Base-by-base conservation (phyloP, 164 flowering plant genomes). In the Kingdonia uniflora region DNA sequence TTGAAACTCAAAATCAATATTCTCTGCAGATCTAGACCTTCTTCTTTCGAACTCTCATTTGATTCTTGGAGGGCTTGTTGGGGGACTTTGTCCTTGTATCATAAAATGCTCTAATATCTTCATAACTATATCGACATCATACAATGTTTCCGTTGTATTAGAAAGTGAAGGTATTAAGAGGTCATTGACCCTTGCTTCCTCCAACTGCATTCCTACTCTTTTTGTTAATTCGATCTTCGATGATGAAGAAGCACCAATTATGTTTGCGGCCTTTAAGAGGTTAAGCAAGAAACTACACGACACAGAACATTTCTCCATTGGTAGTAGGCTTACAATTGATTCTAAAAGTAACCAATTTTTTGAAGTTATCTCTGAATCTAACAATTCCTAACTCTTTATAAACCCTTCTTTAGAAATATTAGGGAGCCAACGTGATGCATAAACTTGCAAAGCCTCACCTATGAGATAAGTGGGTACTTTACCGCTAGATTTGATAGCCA, bases 71-170 rank as follows among this genome's bases (percentile, higher is more conserved):
- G 95, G 95, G 58, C 84, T 85, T 6, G 80, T 83, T 5, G 88
- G 88, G 2, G 96, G 99, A 60, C 92, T 94, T 71, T 78, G 89
- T 46, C 89, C 87, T 54, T 81, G 87, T 58, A 71, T 51, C 86
- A 74, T 70, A 76, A 89, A 86, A 67, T 84, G 84, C 71, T 84
- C 95, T 73, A 92, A 55, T 58, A 94, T 82, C 19, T 57, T 69
- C 70, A 75, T 57, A 1, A 87, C 89, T 40, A 87, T 66, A 37
- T 89, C 96, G 0, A 87, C 80, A 65, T 94, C 97, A 52, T 85
- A 86, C 1, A 71, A 19, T 6, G 68, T 74, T 16, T 73, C 84
- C 21, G 46, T 64, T 16, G 74, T 14, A 43, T 61, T 43, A 11
- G 80, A 68, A 3, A 70, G 23, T 26, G 81, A 74, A n/a, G 99